Evolutionary conservation across 108 stramenopile genomes (phyloP).

Genomic region (Stephanodiscus triporus): DNA sequence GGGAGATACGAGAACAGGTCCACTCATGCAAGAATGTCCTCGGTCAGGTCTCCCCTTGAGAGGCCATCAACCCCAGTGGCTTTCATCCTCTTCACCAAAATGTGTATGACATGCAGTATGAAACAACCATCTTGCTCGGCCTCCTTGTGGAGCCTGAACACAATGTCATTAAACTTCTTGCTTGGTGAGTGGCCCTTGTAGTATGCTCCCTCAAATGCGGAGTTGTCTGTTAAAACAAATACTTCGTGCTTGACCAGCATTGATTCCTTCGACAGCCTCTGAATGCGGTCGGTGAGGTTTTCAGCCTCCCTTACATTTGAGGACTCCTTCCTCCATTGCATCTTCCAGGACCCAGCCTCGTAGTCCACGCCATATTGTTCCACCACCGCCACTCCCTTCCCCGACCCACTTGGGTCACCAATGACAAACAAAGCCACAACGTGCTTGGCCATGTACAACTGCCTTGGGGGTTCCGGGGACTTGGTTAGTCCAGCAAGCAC

Average conservation of each 20-base stretch:
- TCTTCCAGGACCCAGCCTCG: constrained; percentile 15
- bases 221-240: constrained; percentile 58
- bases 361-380: constrained; percentile 7
- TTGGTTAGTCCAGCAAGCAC: constrained; percentile 7
- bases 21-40: not conserved
- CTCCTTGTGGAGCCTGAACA: no score
- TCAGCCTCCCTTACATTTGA: not conserved
- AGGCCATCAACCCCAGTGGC: constrained; percentile 36
- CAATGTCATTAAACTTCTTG: no score
- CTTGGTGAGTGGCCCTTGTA: constrained; percentile 54
- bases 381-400: constrained; percentile 31
- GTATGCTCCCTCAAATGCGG: constrained; percentile 35
- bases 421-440: constrained; percentile 15
- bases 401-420: constrained; percentile 37
- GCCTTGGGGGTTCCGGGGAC: not conserved
- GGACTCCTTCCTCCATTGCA: not conserved
- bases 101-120: constrained; percentile 21
- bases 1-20: constrained; percentile 2
- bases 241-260: constrained; percentile 7
- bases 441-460: not conserved
- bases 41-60: constrained; percentile 38
- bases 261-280: not conserved
- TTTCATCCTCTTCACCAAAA: constrained; percentile 14
- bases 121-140: constrained; percentile 1
- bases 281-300: not conserved